Base-by-base conservation (phyloP, 2,329 filamentous ascomycete genomes). In the Nemania diffusa region DNA sequence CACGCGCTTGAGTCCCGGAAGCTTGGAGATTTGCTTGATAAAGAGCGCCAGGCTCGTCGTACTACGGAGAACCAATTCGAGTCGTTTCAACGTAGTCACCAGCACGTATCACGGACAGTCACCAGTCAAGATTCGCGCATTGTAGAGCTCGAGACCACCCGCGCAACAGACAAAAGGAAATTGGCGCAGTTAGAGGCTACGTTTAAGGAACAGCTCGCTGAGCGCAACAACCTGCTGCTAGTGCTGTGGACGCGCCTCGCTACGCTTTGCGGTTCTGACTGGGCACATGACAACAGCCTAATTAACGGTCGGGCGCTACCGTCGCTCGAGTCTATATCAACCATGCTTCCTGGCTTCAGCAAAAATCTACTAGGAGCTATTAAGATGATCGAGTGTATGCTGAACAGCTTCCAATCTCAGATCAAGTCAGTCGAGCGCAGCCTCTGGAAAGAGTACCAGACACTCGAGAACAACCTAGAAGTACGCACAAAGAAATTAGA, bases 241-340 rank as follows among this genome's bases (percentile, higher is more conserved):
- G 86, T 89, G n/a, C 83, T 98, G 5, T 99, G 96, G 96, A 95
- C 95, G 70, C 88, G 92, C 52, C 85, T 99, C 8, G 94, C 93
- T 3, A 86, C 88, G 0, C 85, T 98, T 50, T 98, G 96, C 74
- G 96, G 96, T 11, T 87, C 89, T 0, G 96, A 98, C 76, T 99
- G 96, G 95, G 89, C 92, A 4, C 92, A 97, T 78, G 90, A 91
- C 74, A 94, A 98, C 79, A 91, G 91, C 64, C 88, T 97, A 26
- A 92, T 98, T 76, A 95, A 96, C 74, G 93, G 94, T 22, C 92
- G 95, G 67, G 88, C 87, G 1, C 82, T 97, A 6, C 93, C 94
- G 0, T 93, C 91, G 13, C 85, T 97, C 37, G 95, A 97, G 75
- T 90, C 94, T 15, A 92, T 99, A 68, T 89, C 90, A 0, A 94